phyloP scores from a whole-genome alignment of 257 asterid genomes.

The Lycium ferocissimum region DNA sequence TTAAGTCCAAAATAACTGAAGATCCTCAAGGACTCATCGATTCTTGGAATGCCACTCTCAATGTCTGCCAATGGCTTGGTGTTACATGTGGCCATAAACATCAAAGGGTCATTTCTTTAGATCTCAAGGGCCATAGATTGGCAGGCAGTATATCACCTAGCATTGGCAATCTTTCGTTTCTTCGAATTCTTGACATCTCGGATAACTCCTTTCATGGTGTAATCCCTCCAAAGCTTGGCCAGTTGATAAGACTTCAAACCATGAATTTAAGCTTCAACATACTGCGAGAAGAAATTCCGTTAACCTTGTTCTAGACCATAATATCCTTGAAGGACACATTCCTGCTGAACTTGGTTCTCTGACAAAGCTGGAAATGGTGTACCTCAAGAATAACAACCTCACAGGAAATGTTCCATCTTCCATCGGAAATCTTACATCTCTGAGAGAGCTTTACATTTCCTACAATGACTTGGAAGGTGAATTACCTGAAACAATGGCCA shows the following conservation, averaged over 20 bases:
- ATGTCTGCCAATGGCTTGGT: conserved; percentile 59
- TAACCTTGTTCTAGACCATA: conserved; percentile 45
- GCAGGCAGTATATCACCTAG: conserved; percentile 50
- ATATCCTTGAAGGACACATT: conserved; percentile 41
- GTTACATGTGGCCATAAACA: conserved; percentile 41
- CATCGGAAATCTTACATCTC: conserved; percentile 55
- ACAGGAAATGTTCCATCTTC: conserved; percentile 51
- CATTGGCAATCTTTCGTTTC: conserved; percentile 52
- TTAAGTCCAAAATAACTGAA: conserved; percentile 50
- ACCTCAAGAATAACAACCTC: conserved; percentile 32
- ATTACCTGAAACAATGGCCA: conserved; percentile 44
- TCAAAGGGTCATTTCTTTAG: conserved; percentile 45
- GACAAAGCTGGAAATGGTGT: conserved; percentile 37
- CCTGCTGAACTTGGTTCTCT: conserved; percentile 39
- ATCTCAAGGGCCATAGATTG: conserved; percentile 42
- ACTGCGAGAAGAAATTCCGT: conserved; percentile 45
- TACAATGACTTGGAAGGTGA: conserved; percentile 49
- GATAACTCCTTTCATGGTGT: conserved; percentile 48
- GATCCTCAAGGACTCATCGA: conserved; percentile 49
- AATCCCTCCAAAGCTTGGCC: conserved; percentile 50
- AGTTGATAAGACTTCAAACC: conserved; percentile 46
- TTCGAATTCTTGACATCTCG: conserved; percentile 49
- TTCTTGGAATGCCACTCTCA: conserved; percentile 48
- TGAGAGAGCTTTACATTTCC: conserved; percentile 49
- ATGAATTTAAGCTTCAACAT: conserved; percentile 50